These are phyloP conservation scores for Dimargaris xerosporica DNA, from an alignment of 192 early-diverging fungal species.

Conservation along the genomic window DNA sequence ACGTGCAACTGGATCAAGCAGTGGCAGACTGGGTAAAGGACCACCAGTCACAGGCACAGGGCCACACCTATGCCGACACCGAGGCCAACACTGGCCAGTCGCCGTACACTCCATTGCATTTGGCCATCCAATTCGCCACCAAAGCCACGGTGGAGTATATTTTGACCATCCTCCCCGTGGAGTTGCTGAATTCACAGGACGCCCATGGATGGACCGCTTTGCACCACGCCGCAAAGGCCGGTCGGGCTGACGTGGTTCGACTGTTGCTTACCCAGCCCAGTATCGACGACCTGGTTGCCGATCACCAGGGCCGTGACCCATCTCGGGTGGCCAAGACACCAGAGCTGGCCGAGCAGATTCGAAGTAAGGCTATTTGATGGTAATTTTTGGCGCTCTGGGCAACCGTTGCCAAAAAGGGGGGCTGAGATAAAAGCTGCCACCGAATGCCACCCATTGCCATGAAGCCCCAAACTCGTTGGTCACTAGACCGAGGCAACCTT, in stretches of 20 bases:
- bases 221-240: constrained; percentile 53
- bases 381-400: no score
- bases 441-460: no score
- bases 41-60: neutral
- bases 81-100: constrained; percentile 3
- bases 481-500: no score
- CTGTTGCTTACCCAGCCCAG: constrained; percentile 44
- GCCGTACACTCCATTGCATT: constrained; percentile 33
- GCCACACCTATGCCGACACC: neutral
- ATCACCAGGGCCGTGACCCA: constrained; percentile 44
- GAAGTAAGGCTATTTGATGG: no score
- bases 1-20: neutral
- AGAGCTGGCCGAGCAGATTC: constrained; percentile 28
- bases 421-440: no score
- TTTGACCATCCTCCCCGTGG: constrained; percentile 24
- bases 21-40: neutral
- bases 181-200: constrained; percentile 36
- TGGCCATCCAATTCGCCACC: constrained; percentile 51
- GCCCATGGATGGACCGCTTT: constrained; percentile 53
- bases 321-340: constrained; percentile 32
- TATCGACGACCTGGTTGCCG: constrained; percentile 47
- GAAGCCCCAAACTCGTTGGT: no score
- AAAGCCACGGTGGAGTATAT: constrained; percentile 35
- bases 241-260: constrained; percentile 46
- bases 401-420: no score